Evolutionary conservation across 164 flowering plant genomes (phyloP).

Genomic region (Vitis rotundifolia): DNA sequence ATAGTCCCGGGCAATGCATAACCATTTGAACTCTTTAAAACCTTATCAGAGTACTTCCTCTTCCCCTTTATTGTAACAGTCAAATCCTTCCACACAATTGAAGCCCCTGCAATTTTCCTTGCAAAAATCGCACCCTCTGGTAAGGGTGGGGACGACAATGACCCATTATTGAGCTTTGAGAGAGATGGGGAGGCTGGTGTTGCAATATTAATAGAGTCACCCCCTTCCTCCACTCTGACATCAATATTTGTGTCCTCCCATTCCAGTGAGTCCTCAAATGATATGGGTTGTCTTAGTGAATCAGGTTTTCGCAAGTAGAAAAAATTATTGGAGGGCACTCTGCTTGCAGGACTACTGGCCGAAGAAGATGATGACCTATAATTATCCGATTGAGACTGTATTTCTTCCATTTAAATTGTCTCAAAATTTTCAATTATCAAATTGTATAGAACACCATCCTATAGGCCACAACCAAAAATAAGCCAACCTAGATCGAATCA

Average conservation of each 20-base stretch:
- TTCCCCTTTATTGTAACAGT: slow-evolving; percentile 89
- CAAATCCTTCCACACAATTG: slow-evolving; percentile 93
- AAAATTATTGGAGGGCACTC: slow-evolving; percentile 82
- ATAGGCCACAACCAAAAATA: no score
- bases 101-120: slow-evolving; percentile 80
- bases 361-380: slow-evolving; percentile 96
- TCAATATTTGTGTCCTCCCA: slow-evolving; percentile 99
- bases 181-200: slow-evolving; percentile 77
- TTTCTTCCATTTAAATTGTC: no score
- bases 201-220: slow-evolving; percentile 54
- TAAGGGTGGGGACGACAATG: slow-evolving; percentile 71
- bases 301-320: slow-evolving; percentile 91
- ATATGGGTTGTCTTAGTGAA: slow-evolving; percentile 78
- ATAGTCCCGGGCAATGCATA: slow-evolving; percentile 96
- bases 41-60: slow-evolving; percentile 85
- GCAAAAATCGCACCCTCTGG: slow-evolving; percentile 55
- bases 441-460: background rate
- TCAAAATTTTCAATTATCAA: background rate
- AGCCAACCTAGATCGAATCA: no score
- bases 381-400: slow-evolving; percentile 85
- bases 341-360: slow-evolving; percentile 87
- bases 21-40: slow-evolving; percentile 90
- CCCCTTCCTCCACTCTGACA: slow-evolving; percentile 73
- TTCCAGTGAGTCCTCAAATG: slow-evolving; percentile 97
- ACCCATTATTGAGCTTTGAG: slow-evolving; percentile 78